A percentile compares a stretch with the other conserved stretches of the same genome.
These are phyloP conservation scores for Nannizziopsis barbatae DNA, from an alignment of 2,329 filamentous ascomycete genomes.

Conservation along the genomic window DNA sequence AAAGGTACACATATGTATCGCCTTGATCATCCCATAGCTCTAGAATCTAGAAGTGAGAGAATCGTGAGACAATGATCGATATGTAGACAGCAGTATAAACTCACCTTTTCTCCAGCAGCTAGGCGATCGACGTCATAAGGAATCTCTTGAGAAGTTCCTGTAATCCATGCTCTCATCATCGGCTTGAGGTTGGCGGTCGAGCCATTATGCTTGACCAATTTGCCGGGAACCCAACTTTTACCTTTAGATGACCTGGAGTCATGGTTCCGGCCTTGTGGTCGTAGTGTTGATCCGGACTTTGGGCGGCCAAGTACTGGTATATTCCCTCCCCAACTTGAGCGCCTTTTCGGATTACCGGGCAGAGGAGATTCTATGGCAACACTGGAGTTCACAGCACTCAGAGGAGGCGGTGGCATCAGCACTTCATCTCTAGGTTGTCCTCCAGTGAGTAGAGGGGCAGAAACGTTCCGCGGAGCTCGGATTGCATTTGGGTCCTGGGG, in stretches of 20 bases:
- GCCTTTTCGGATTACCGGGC: constrained; percentile 28
- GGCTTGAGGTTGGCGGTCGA: constrained; percentile 23
- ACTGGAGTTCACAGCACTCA: constrained; percentile 29
- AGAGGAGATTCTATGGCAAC: constrained; percentile 23
- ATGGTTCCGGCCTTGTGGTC: constrained; percentile 21
- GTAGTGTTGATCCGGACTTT: constrained; percentile 26
- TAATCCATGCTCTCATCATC: constrained; percentile 45
- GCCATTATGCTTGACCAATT: constrained; percentile 25
- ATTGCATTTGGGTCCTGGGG: background rate
- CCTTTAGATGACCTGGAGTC: constrained; percentile 24
- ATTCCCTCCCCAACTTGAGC: constrained; percentile 26
- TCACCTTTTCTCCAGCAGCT: constrained; percentile 42
- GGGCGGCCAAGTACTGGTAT: constrained; percentile 28
- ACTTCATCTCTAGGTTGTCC: constrained; percentile 18
- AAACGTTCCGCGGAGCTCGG: constrained; percentile 14
- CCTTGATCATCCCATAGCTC: constrained; percentile 54
- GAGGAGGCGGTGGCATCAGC: constrained; percentile 32
- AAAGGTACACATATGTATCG: constrained; percentile 54
- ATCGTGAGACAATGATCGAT: background rate
- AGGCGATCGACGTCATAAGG: constrained; percentile 45
- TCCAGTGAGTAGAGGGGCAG: constrained; percentile 19
- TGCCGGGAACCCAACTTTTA: constrained; percentile 37
- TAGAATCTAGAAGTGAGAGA: constrained; percentile 10
- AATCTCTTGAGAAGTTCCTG: constrained; percentile 46
- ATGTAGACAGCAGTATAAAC: constrained; percentile 14